phyloP scores from a whole-genome alignment of 2,329 filamentous ascomycete species.

The Sphaerulina vaccinii region DNA sequence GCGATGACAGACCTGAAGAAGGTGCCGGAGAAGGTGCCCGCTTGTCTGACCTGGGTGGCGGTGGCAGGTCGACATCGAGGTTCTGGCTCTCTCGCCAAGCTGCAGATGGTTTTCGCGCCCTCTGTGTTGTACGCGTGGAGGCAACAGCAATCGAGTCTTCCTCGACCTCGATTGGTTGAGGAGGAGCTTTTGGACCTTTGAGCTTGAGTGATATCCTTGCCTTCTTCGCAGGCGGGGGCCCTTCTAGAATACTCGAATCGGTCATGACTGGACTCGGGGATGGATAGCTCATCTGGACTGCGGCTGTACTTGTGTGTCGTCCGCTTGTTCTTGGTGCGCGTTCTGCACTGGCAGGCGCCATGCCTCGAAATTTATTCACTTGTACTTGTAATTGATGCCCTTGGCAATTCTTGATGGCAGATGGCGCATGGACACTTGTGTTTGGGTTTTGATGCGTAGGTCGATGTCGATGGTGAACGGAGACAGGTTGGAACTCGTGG shows the following conservation, averaged over 20 bases:
- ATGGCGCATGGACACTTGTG: background rate
- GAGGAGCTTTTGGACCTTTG: slow-evolving; percentile 20
- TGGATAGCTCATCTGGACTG: background rate
- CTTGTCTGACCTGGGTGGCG: slow-evolving; percentile 8
- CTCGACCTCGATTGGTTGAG: slow-evolving; percentile 8
- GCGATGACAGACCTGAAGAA: slow-evolving; percentile 30
- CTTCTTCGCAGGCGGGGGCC: slow-evolving; percentile 27
- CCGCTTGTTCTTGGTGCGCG: slow-evolving; percentile 7
- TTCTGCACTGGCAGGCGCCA: slow-evolving; percentile 20
- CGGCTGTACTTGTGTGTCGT: slow-evolving; percentile 2
- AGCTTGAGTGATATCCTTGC: slow-evolving; percentile 30
- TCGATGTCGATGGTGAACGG: background rate
- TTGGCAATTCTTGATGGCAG: background rate
- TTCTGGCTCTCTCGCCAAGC: slow-evolving; percentile 24
- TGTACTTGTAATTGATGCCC: slow-evolving; percentile 24
- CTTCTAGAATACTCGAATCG: slow-evolving; percentile 20
- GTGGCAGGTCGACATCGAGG: slow-evolving; percentile 11
- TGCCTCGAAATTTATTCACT: slow-evolving; percentile 29
- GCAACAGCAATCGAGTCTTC: slow-evolving; percentile 29
- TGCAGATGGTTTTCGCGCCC: slow-evolving; percentile 18
- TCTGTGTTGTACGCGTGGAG: no score
- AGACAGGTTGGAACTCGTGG: no score
- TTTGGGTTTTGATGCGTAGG: background rate
- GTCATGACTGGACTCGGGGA: slow-evolving; percentile 5
- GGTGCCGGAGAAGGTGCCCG: slow-evolving; percentile 17